Evolutionary conservation across 257 asterid genomes (phyloP).

Genomic region (Cinchona pubescens): DNA sequence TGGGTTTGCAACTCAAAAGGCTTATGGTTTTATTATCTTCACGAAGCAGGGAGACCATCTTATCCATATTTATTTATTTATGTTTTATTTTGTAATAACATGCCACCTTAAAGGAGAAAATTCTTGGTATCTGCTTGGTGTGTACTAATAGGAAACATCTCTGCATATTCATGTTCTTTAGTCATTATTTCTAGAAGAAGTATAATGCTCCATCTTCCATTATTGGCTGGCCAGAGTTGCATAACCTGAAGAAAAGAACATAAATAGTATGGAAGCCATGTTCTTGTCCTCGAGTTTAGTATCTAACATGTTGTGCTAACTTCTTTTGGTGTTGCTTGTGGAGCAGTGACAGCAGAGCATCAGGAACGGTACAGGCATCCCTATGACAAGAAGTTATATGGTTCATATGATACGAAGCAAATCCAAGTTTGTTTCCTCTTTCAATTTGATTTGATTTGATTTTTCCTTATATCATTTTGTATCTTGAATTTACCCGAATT

Average conservation of each 20-base stretch:
- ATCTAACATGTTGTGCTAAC: slow-evolving; percentile 13
- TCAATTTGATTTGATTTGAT: slow-evolving; percentile 11
- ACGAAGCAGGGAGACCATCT: not conserved
- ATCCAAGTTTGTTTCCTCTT: slow-evolving; percentile 56
- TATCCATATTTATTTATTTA: not conserved
- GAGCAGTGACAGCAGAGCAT: slow-evolving; percentile 53
- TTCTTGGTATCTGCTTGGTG: not conserved
- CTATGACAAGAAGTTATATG: slow-evolving; percentile 61
- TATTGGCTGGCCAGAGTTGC: not conserved
- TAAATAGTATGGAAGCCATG: not conserved
- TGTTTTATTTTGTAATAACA: too few relatives aligned
- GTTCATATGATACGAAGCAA: slow-evolving; percentile 58
- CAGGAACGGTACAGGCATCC: slow-evolving; percentile 58
- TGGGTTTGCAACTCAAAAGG: not conserved
- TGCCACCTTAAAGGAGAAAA: not conserved
- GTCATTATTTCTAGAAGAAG: not conserved
- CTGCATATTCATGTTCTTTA: not conserved
- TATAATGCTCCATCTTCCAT: not conserved
- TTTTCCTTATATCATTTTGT: not conserved
- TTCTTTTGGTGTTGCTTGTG: slow-evolving; percentile 24
- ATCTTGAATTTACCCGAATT: not conserved
- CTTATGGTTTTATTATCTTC: not conserved
- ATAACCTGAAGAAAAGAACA: not conserved
- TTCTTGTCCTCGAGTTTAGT: not conserved
- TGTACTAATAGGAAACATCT: not conserved